These are phyloP conservation scores for Wallacemonas sp. DNA, from an alignment of 208 protist genomes.

Conservation along the genomic window DNA sequence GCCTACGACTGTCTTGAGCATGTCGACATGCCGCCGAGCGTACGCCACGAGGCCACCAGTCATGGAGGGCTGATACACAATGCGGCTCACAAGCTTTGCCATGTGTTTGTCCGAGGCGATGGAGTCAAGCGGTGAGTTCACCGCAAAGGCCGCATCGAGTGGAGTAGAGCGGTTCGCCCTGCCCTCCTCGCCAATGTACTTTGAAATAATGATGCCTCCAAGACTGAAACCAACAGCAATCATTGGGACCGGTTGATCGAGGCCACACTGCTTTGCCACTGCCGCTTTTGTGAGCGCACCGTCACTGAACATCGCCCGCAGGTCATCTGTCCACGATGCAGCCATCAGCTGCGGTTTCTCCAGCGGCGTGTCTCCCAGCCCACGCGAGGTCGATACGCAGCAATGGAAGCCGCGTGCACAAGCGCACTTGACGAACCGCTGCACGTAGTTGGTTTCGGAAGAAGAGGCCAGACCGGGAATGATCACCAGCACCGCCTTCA, in stretches of 20 bases:
- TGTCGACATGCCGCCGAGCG: conserved; percentile 41
- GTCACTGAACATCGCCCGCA: conserved; percentile 33
- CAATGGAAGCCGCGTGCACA: conserved; percentile 52
- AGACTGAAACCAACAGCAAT: conserved; percentile 73
- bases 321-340: conserved; percentile 62
- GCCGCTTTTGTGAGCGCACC: conserved; percentile 27
- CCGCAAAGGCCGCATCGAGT: conserved; percentile 49
- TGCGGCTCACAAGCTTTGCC: conserved; percentile 9
- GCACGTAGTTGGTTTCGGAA: conserved; percentile 75
- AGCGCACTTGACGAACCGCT: conserved; percentile 54
- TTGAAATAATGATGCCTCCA: conserved; percentile 66
- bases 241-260: conserved; percentile 20
- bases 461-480: conserved; percentile 74
- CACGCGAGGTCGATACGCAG: conserved; percentile 67
- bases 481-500: conserved; percentile 57
- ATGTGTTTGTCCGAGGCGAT: conserved; percentile 39
- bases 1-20: conserved; percentile 43
- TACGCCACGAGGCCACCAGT: conserved; percentile 40
- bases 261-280: conserved; percentile 30
- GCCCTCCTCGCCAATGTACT: conserved; percentile 61
- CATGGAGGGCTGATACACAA: conserved; percentile 66
- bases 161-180: conserved; percentile 4
- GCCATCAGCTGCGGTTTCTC: conserved; percentile 67
- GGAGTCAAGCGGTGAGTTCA: conserved; percentile 65
- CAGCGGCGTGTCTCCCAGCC: conserved; percentile 71